These are phyloP conservation scores for Zymoseptoria tritici DNA, from an alignment of 2,329 filamentous ascomycete genomes.

Conservation along the genomic window DNA sequence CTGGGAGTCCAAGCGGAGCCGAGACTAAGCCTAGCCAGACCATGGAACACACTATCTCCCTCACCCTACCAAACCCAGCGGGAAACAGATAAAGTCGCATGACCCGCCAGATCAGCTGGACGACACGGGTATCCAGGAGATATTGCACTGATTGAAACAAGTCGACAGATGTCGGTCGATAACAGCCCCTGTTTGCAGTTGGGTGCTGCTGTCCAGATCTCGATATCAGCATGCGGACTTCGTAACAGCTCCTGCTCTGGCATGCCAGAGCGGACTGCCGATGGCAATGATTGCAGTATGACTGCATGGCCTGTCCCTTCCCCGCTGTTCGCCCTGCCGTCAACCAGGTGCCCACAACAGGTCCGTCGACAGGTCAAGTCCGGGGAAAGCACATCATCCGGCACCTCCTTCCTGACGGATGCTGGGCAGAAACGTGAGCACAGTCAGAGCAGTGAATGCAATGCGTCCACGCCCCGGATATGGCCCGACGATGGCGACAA, in stretches of 20 bases:
- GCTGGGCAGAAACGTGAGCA: not conserved
- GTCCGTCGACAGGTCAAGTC: not conserved
- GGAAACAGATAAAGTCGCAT: not conserved
- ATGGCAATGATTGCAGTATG: not conserved
- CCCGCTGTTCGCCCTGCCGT: not conserved
- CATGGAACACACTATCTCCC: not conserved
- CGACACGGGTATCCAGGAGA: not conserved
- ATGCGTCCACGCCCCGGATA: not conserved
- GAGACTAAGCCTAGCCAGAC: not conserved
- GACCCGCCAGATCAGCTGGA: not conserved
- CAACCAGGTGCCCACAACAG: not conserved
- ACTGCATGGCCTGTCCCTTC: not conserved
- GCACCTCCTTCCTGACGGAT: not conserved
- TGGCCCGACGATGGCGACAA: not conserved
- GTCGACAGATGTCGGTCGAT: not conserved
- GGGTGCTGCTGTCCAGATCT: not conserved
- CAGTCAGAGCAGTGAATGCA: not conserved
- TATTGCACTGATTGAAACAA: not conserved
- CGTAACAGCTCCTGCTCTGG: not conserved
- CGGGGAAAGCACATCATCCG: not conserved
- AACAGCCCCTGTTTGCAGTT: not conserved
- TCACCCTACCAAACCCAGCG: not conserved
- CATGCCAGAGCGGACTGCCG: not conserved
- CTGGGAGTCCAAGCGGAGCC: not conserved
- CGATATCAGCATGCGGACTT: not conserved